A percentile compares a stretch with the other conserved stretches of the same genome.
Conservation (phyloP, 108 stramenopile genomes). For the Nitzschia inconspicua region DNA sequence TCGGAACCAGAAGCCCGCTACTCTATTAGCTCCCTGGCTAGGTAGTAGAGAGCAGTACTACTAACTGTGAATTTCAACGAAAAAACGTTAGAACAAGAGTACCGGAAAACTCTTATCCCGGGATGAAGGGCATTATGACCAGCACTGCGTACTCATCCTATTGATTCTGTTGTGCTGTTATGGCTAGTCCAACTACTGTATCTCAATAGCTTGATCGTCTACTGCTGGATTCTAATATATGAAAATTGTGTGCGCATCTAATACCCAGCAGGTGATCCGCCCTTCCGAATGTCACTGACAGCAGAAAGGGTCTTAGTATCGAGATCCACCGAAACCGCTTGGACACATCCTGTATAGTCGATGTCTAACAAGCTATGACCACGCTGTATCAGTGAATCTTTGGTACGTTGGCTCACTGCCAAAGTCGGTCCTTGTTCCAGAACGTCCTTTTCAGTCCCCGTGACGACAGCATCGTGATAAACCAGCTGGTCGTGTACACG, state of each 20-base stretch:
- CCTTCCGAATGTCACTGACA: constrained; percentile 74
- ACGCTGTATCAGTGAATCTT: constrained; percentile 39
- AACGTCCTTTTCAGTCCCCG: constrained; percentile 27
- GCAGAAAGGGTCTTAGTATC: constrained; percentile 56
- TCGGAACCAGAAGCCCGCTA: too few relatives aligned
- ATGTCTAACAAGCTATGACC: constrained; percentile 45
- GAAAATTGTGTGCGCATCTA: too few relatives aligned
- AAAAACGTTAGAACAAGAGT: too few relatives aligned
- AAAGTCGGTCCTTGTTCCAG: constrained; percentile 40
- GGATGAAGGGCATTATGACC: too few relatives aligned
- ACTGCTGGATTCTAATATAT: too few relatives aligned
- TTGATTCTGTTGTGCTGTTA: neutral
- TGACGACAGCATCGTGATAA: constrained; percentile 53
- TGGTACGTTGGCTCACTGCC: constrained; percentile 39
- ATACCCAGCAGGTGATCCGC: constrained; percentile 66
- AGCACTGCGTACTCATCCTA: too few relatives aligned
- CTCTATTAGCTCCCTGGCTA: too few relatives aligned
- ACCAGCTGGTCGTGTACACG: constrained; percentile 80
- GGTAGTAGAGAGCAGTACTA: too few relatives aligned
- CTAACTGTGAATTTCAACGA: too few relatives aligned
- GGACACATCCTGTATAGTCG: constrained; percentile 61
- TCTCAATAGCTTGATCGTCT: too few relatives aligned
- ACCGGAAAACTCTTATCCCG: too few relatives aligned
- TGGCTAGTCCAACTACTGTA: neutral
- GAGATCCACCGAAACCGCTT: constrained; percentile 63